A percentile compares a stretch with the other conserved stretches of the same genome.
phyloP scores from a whole-genome alignment of 495 filamentous ascomycete genomes.

The Aspergillus avenaceus region DNA sequence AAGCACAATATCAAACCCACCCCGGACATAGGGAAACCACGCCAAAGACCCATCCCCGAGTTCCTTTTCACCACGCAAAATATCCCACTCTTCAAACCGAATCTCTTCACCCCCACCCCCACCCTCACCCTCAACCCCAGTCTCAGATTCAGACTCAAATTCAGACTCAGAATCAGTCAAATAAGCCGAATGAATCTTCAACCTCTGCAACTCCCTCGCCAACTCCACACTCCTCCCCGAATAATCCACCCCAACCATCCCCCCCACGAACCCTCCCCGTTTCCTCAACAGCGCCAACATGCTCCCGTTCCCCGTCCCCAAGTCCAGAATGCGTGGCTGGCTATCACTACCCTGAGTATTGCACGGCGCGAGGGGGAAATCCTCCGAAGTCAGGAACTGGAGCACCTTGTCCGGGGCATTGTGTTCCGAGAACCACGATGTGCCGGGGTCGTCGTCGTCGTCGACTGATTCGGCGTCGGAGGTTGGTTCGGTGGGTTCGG shows the following conservation, averaged over 20 bases:
- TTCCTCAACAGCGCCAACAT: constrained; percentile 72
- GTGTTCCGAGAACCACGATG: constrained; percentile 51
- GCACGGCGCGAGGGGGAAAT: constrained; percentile 35
- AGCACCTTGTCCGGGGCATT: constrained; percentile 48
- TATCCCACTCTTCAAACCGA: constrained; percentile 72
- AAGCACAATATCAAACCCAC: constrained; percentile 78
- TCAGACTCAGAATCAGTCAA: constrained; percentile 34
- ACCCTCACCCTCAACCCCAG: constrained; percentile 8
- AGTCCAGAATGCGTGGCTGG: constrained; percentile 56
- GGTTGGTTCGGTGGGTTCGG: too few species aligned
- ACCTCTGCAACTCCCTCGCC: constrained; percentile 49
- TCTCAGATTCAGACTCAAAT: constrained; percentile 22
- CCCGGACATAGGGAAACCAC: constrained; percentile 29
- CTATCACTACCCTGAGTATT: constrained; percentile 16
- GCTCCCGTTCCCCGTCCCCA: constrained; percentile 91
- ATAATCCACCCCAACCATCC: constrained; percentile 86
- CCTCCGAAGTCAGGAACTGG: constrained; percentile 32
- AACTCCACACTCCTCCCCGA: constrained; percentile 67
- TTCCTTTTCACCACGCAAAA: constrained; percentile 44
- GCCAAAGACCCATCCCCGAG: constrained; percentile 23
- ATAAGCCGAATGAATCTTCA: constrained; percentile 39
- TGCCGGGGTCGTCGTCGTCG: constrained; percentile 45
- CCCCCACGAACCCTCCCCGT: constrained; percentile 51
- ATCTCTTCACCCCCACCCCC: constrained; percentile 30
- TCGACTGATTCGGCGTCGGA: constrained; percentile 19